Base-by-base conservation (phyloP, 257 asterid genomes). In the Scutellaria baicalensis region DNA sequence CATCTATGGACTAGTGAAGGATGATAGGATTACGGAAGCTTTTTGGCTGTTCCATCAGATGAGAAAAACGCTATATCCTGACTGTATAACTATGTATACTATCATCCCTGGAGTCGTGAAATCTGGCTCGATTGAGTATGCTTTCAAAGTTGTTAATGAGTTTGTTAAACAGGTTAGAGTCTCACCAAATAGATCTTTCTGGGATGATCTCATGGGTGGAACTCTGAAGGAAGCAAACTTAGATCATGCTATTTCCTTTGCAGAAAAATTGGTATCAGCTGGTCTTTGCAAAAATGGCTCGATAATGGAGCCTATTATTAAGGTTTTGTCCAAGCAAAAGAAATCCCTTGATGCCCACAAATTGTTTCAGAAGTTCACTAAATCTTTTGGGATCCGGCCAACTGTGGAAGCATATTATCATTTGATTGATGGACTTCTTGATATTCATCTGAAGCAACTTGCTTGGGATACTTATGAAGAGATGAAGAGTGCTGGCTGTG, bases 21-120 rank as follows among this genome's bases (percentile, higher is more conserved):
- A 84, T 36, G 75, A 78, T 16, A 90, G 97, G 84, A 75, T 83
- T 63, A 70, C 38, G 21, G 94, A 90, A 80, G 97, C 98, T 40
- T 88, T 89, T 73, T 90, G 96, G 96, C 81, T 88, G 40, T 93
- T 84, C 77, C 86, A 87, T 83, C 96, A 93, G 87, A 93, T 90
- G 98, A 87, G 82, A 70, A 93, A 93, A 70, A 77, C 59, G 27
- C 39, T 87, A 8, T 78, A 77, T 74, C 92, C 97, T 3, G 98
- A 93, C 74, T 66, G 69, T 68, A 85, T 90, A 12, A 90, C 97
- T 36, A 65, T 93, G 66, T 84, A 74, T 71, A 86, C 87, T 68
- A 90, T 91, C 47, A 78, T 90, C 68, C 97, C 98, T 16, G 85
- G 89, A 39, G 77, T 93, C 60, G 83, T 93, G 78, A 90, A 82